These are phyloP conservation scores for Epichloe festucae DNA, from an alignment of 2,329 filamentous ascomycete genomes.

Conservation along the genomic window DNA sequence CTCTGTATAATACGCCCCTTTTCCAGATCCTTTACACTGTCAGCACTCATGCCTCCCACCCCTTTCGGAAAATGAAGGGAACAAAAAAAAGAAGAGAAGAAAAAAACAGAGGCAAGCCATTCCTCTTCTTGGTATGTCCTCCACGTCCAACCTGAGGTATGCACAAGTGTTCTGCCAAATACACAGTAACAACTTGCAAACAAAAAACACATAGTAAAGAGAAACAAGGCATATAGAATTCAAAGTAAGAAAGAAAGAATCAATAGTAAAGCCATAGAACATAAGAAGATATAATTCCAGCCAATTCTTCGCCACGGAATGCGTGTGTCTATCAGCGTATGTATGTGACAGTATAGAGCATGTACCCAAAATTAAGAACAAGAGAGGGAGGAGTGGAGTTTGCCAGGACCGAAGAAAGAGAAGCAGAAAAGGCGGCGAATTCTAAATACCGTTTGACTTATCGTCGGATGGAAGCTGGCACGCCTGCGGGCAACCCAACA, in stretches of 20 bases:
- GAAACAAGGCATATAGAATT: not conserved
- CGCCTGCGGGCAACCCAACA: no score
- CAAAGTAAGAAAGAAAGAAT: not conserved
- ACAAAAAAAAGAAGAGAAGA: accelerated
- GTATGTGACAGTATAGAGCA: not conserved
- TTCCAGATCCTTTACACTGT: no score
- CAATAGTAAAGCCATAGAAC: not conserved
- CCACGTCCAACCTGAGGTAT: slow-evolving; percentile 9
- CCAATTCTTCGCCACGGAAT: not conserved
- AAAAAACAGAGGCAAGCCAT: not conserved
- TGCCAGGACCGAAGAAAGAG: no score
- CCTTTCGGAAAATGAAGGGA: no score
- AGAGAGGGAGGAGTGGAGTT: no score
- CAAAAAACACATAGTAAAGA: not conserved
- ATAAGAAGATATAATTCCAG: not conserved
- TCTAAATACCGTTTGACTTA: no score
- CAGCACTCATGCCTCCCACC: no score
- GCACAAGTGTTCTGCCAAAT: slow-evolving; percentile 5
- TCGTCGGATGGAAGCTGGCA: no score
- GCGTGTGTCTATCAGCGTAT: not conserved
- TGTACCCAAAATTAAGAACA: no score
- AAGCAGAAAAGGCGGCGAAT: no score
- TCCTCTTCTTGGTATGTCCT: slow-evolving; percentile 11
- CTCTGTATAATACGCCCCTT: no score
- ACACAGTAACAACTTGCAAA: not conserved